Evolutionary conservation across 2,329 filamentous ascomycete species (phyloP).

Genomic region (Lasiodiplodia sp.): DNA sequence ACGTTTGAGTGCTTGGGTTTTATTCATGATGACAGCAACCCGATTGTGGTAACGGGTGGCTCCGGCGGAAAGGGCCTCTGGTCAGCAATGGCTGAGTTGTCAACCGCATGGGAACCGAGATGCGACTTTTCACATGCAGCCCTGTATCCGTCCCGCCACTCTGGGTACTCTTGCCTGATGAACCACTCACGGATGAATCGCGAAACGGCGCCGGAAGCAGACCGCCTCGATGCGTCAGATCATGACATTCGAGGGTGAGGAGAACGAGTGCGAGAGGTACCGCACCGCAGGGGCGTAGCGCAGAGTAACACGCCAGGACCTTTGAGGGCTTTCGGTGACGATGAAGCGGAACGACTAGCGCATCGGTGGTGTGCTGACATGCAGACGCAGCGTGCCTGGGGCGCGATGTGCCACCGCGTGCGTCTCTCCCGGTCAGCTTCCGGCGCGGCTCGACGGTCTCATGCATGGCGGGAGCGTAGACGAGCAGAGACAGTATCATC

Average conservation of each 20-base stretch:
- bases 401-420: slow-evolving; percentile 23
- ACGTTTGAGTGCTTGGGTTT: background rate
- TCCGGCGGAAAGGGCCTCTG: background rate
- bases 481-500: background rate
- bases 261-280: background rate
- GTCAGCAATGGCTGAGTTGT: slow-evolving; percentile 21
- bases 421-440: slow-evolving; percentile 12
- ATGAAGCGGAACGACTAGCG: background rate
- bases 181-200: background rate
- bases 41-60: background rate
- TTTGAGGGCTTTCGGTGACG: background rate
- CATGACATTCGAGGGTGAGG: background rate
- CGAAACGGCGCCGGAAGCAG: background rate
- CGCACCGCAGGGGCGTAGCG: background rate
- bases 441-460: background rate
- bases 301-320: background rate
- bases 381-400: slow-evolving; percentile 22
- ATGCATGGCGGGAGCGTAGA: background rate
- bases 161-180: background rate
- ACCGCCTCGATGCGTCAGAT: background rate
- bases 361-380: slow-evolving; percentile 14
- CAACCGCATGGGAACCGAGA: background rate
- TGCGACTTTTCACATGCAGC: slow-evolving; percentile 9
- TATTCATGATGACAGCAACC: slow-evolving; percentile 11
- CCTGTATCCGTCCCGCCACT: background rate